A percentile compares a stretch with the other conserved stretches of the same genome.
These are phyloP conservation scores for Neurospora sp. DNA, from an alignment of 495 filamentous ascomycete genomes.

Conservation along the genomic window DNA sequence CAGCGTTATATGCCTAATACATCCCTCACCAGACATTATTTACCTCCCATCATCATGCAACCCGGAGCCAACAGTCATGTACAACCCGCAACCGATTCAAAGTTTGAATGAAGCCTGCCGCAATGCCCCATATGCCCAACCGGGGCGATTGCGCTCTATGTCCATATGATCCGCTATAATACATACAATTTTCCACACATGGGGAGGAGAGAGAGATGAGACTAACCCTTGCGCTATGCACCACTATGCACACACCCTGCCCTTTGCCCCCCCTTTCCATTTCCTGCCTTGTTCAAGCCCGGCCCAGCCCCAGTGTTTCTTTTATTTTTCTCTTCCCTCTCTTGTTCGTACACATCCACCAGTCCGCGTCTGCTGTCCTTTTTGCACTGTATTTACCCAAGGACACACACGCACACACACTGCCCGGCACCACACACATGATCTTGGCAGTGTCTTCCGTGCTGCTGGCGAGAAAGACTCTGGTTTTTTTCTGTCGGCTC, in stretches of 20 bases:
- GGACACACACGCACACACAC: slow-evolving; percentile 5
- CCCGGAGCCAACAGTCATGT: neutral
- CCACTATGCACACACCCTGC: neutral
- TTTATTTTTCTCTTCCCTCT: slow-evolving; percentile 3
- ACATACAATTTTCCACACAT: slow-evolving; percentile 16
- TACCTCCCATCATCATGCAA: neutral
- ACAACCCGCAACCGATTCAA: neutral
- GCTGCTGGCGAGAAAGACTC: neutral
- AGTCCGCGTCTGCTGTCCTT: neutral
- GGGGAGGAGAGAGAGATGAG: slow-evolving; percentile 23
- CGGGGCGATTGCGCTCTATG: slow-evolving; percentile 13
- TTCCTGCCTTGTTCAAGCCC: neutral
- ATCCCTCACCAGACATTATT: neutral
- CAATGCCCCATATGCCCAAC: slow-evolving; percentile 8
- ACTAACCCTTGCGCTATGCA: slow-evolving; percentile 21
- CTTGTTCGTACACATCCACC: slow-evolving; percentile 18
- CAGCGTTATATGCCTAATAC: neutral
- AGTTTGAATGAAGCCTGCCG: neutral
- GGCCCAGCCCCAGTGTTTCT: neutral
- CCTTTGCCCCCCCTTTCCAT: neutral
- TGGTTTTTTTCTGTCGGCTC: neutral
- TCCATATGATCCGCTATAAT: slow-evolving; percentile 22
- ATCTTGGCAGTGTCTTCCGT: neutral
- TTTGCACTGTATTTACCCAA: neutral
- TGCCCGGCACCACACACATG: neutral